phyloP scores from a whole-genome alignment of 2,329 filamentous ascomycete species.

The Beauveria asiatica region DNA sequence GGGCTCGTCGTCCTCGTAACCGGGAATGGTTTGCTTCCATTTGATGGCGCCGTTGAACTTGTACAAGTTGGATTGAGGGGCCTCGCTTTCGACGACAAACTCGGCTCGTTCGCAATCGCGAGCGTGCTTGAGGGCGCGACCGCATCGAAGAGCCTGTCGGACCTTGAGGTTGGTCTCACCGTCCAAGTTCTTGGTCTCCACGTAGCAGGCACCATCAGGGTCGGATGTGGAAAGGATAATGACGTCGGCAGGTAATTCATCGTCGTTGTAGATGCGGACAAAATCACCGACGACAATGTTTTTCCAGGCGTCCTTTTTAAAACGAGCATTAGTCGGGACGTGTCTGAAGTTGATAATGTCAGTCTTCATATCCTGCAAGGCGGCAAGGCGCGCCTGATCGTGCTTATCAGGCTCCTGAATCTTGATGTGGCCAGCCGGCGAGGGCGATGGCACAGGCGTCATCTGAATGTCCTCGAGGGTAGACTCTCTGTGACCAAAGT shows the following conservation, averaged over 20 bases:
- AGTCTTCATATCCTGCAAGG: constrained; percentile 38
- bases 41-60: constrained; percentile 84
- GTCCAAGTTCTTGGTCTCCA: constrained; percentile 97
- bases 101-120: constrained; percentile 84
- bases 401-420: constrained; percentile 31
- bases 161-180: constrained; percentile 98
- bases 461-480: constrained; percentile 75
- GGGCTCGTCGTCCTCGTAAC: constrained; percentile 51
- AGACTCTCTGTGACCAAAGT: constrained; percentile 45
- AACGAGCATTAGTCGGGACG: constrained; percentile 62
- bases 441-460: constrained; percentile 85
- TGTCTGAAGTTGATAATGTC: constrained; percentile 65
- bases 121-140: constrained; percentile 75
- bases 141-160: constrained; percentile 79
- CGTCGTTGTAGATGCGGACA: constrained; percentile 90
- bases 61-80: constrained; percentile 88
- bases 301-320: constrained; percentile 94
- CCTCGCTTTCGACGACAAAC: constrained; percentile 83
- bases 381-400: constrained; percentile 26
- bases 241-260: constrained; percentile 89
- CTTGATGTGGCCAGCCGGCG: constrained; percentile 36
- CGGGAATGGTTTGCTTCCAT: constrained; percentile 68
- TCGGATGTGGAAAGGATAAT: constrained; percentile 91
- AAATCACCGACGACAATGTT: constrained; percentile 92
- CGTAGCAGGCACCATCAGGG: constrained; percentile 87